Evolutionary conservation across 164 flowering plant genomes (phyloP).

Genomic region (Nelumbo lutea): DNA sequence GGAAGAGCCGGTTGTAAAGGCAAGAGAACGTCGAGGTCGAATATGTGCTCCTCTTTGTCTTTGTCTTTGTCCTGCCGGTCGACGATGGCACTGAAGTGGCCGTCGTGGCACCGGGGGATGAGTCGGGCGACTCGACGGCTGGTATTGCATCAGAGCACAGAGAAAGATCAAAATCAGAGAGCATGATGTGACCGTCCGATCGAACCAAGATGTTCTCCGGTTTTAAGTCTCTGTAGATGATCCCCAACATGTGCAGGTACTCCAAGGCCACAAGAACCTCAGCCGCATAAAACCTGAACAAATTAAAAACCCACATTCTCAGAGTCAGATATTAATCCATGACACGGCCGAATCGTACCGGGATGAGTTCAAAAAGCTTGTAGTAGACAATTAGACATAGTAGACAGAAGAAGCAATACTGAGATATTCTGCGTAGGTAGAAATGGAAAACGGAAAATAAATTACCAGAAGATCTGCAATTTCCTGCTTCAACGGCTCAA

Average conservation of each 20-base stretch:
- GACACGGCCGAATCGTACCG: too few relatives aligned
- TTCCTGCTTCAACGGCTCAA: too few relatives aligned
- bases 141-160: slow-evolving; percentile 61
- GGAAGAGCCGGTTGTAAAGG: slow-evolving; percentile 36
- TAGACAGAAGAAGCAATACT: too few relatives aligned
- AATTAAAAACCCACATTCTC: not conserved
- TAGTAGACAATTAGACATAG: too few relatives aligned
- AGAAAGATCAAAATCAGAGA: slow-evolving; percentile 84
- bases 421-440: too few relatives aligned
- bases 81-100: not conserved
- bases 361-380: too few relatives aligned
- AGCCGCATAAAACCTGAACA: slow-evolving; percentile 74
- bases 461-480: too few relatives aligned
- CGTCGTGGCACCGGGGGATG: slow-evolving; percentile 29
- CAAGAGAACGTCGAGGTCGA: slow-evolving; percentile 26
- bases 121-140: slow-evolving; percentile 49
- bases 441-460: too few relatives aligned
- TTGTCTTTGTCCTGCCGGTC: not conserved
- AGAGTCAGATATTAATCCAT: too few relatives aligned
- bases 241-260: slow-evolving; percentile 88
- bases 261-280: slow-evolving; percentile 87
- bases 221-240: slow-evolving; percentile 83
- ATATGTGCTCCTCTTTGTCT: not conserved
- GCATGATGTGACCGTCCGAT: slow-evolving; percentile 95
- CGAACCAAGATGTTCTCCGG: slow-evolving; percentile 81